Evolutionary conservation across 225 moss, liverwort and hornwort species (phyloP), one percentile per base, ranked within the genome.

Genomic region (Physcomitrellopsis africana): DNA sequence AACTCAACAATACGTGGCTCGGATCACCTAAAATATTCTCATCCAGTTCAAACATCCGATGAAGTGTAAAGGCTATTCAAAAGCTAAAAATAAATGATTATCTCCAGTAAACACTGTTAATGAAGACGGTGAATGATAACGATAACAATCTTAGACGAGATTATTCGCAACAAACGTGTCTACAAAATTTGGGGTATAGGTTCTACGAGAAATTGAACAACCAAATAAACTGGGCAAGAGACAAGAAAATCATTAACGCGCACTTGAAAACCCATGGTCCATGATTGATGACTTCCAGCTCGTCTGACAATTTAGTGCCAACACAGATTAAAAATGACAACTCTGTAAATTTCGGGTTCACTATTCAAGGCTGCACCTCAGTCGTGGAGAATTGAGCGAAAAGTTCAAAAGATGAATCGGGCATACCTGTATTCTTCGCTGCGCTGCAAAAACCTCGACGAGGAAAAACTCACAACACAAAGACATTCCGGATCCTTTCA

Each of bases 401-500:
- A 23, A 47, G n/a, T 45, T 51, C 12, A 70, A 23, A 65, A 60
- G 18, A 54, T 15, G 4, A 37, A 37, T 37, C 9, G 32, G 32
- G 32, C 32, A 37, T 37, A 37, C 32, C 32, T 37, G 32, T 7
- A 37, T 37, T 37, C 32, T 37, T 37, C 32, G 32, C 7, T 37
- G 32, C 65, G 54, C 14, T 22, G 11, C 42, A 41, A 41, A 65
- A 37, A 65, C 26, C 14, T 42, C 2, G 51, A 68, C 32, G 32
- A 37, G 32, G 76, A 73, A 73, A 73, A 37, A 0, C 48, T 65
- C 20, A 47, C 16, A 69, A 65, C 73, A 65, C 16, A 64, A 23
- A 64, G 8, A 53, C 60, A 54, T 51, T 60, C 32, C 32, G 32
- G 51, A 48, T 76, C 68, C 72, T 63, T 52, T 8, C 32, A 37